Conservation (phyloP, 495 filamentous ascomycete species). For the Aspergillus bertholletiae region DNA sequence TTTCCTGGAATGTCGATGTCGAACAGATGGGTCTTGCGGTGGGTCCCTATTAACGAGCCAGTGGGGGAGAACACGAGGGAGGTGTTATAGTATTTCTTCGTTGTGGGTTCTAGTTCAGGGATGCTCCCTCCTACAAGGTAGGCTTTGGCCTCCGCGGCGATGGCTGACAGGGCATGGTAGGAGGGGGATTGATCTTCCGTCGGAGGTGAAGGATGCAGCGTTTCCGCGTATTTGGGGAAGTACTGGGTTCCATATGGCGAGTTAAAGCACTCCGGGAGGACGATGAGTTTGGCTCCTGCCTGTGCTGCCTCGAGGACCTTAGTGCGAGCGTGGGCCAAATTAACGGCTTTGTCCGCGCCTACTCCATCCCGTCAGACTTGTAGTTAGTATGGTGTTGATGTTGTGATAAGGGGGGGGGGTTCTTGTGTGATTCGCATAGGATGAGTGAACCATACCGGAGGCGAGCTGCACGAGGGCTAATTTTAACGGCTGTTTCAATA, state of each 20-base stretch:
- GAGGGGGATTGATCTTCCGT: slow-evolving; percentile 66
- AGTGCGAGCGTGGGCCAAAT: slow-evolving; percentile 74
- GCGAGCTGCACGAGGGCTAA: slow-evolving; percentile 81
- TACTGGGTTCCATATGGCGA: slow-evolving; percentile 85
- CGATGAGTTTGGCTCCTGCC: slow-evolving; percentile 62
- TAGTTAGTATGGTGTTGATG: neutral
- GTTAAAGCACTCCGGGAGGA: slow-evolving; percentile 90
- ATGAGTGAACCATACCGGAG: slow-evolving; percentile 44
- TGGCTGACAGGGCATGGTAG: slow-evolving; percentile 76
- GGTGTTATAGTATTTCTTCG: slow-evolving; percentile 88
- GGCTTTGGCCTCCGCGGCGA: slow-evolving; percentile 70
- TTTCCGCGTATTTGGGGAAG: slow-evolving; percentile 91
- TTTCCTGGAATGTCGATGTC: slow-evolving; percentile 97
- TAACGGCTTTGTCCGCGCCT: slow-evolving; percentile 79
- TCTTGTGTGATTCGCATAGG: neutral
- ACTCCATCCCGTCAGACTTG: neutral
- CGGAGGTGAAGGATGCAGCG: slow-evolving; percentile 74
- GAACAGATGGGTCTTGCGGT: slow-evolving; percentile 97
- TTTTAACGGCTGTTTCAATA: slow-evolving; percentile 72
- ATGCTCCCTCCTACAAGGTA: slow-evolving; percentile 93
- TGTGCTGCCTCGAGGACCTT: slow-evolving; percentile 80
- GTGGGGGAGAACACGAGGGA: slow-evolving; percentile 74
- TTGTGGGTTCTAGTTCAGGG: slow-evolving; percentile 64
- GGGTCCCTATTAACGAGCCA: slow-evolving; percentile 74
- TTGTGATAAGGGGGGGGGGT: neutral